A percentile compares a stretch with the other conserved stretches of the same genome.
Evolutionary conservation across 169 alveolate genomes (phyloP).

Genomic region (Plasmodium ovale): DNA sequence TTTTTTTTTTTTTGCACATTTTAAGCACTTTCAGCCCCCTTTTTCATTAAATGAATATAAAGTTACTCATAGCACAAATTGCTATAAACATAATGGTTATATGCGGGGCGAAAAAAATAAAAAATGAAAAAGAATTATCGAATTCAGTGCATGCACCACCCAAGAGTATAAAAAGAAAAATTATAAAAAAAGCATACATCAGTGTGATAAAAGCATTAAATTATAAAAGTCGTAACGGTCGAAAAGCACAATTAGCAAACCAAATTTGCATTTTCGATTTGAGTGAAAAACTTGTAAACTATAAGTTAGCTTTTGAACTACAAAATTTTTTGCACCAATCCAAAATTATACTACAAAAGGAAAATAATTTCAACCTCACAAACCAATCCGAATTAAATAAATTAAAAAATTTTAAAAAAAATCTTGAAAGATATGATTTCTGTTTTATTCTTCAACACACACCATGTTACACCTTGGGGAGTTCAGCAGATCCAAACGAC

Average conservation of each 20-base stretch:
- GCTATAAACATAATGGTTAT: conserved; percentile 12
- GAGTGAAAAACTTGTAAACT: conserved; percentile 60
- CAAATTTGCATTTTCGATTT: conserved; percentile 57
- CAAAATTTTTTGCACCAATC: conserved; percentile 53
- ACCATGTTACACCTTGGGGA: conserved; percentile 81
- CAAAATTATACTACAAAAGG: conserved; percentile 42
- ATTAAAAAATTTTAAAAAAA: conserved; percentile 40
- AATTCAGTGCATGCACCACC: background rate
- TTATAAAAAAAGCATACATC: conserved; percentile 1
- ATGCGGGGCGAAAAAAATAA: conserved; percentile 16
- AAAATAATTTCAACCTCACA: conserved; percentile 2
- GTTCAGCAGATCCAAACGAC: conserved; percentile 67
- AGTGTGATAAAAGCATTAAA: background rate
- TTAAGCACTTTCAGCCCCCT: background rate
- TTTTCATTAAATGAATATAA: conserved; percentile 35
- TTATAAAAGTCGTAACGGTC: conserved; percentile 1
- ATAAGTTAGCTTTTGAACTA: conserved; percentile 48
- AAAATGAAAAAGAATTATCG: conserved; percentile 17
- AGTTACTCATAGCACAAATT: conserved; percentile 12
- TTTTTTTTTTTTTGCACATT: no score
- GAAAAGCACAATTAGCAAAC: conserved; percentile 5
- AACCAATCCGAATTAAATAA: conserved; percentile 12
- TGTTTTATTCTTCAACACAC: conserved; percentile 81
- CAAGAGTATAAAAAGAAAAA: background rate
- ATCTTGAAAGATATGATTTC: conserved; percentile 74